Conservation (phyloP, 139 green algal species). For the Marvania coccoides region DNA sequence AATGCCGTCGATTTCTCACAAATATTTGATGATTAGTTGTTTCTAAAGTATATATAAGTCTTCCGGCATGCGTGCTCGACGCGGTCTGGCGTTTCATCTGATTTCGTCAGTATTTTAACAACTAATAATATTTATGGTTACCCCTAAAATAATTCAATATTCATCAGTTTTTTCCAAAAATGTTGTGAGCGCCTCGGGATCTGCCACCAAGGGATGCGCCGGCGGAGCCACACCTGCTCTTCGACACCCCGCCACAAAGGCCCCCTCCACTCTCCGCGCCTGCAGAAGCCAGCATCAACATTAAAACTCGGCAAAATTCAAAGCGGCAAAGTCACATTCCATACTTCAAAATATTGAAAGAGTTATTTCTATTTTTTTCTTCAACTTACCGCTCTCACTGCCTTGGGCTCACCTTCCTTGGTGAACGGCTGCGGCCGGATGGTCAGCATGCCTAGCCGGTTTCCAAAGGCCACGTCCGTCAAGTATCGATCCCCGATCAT, state of each 20-base stretch:
- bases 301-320: not conserved
- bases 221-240: slow-evolving; percentile 35
- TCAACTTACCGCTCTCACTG: slow-evolving; percentile 42
- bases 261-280: slow-evolving; percentile 51
- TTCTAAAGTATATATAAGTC: too few species aligned
- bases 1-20: too few species aligned
- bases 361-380: not conserved
- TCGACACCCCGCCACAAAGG: slow-evolving; percentile 41
- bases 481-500: slow-evolving; percentile 86
- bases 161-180: slow-evolving; percentile 16
- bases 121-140: too few species aligned
- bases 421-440: slow-evolving; percentile 66
- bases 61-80: too few species aligned
- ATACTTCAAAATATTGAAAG: not conserved
- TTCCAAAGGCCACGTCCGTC: slow-evolving; percentile 87
- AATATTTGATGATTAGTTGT: too few species aligned
- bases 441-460: slow-evolving; percentile 79
- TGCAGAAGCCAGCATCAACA: not conserved
- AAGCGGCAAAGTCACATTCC: not conserved
- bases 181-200: not conserved
- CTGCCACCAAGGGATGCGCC: slow-evolving; percentile 19
- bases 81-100: too few species aligned
- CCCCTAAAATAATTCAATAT: too few species aligned
- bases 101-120: too few species aligned
- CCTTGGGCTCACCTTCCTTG: slow-evolving; percentile 48